phyloP scores from a whole-genome alignment of 2,329 filamentous ascomycete genomes.

The Cladosporium halotolerans region DNA sequence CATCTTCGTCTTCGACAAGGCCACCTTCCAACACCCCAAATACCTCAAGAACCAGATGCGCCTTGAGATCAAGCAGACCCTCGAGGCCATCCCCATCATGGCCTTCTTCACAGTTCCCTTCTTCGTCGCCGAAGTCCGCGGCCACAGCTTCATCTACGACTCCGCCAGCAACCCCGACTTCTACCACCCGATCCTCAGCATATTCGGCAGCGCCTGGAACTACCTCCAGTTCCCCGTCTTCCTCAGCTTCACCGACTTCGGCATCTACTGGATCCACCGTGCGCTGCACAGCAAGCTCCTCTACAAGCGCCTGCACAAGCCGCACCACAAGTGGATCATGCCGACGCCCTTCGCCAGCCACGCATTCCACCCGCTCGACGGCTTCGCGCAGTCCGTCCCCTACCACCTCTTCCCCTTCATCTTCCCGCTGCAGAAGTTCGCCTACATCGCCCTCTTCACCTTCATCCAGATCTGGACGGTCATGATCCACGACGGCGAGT shows the following conservation, averaged over 20 bases:
- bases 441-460: slow-evolving; percentile 76
- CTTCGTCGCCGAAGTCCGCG: slow-evolving; percentile 77
- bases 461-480: slow-evolving; percentile 98
- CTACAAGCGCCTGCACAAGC: slow-evolving; percentile 91
- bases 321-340: slow-evolving; percentile 99
- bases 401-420: slow-evolving; percentile 92
- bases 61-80: slow-evolving; percentile 78
- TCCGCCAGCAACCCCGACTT: slow-evolving; percentile 31
- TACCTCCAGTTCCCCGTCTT: slow-evolving; percentile 81
- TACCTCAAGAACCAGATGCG: slow-evolving; percentile 90
- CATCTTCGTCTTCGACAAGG: slow-evolving; percentile 84
- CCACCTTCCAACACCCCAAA: slow-evolving; percentile 80
- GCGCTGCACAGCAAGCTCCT: slow-evolving; percentile 71
- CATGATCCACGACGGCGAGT: slow-evolving; percentile 93
- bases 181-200: slow-evolving; percentile 23
- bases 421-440: slow-evolving; percentile 86
- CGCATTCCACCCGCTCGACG: slow-evolving; percentile 91
- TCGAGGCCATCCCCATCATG: slow-evolving; percentile 73
- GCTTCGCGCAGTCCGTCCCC: slow-evolving; percentile 78
- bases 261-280: slow-evolving; percentile 88
- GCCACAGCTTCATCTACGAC: slow-evolving; percentile 84
- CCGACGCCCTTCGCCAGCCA: slow-evolving; percentile 87
- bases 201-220: slow-evolving; percentile 53
- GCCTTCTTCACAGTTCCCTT: slow-evolving; percentile 71
- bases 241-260: slow-evolving; percentile 79